These are phyloP conservation scores for Sporobolomyces roseus DNA, from an alignment of 768 basidiomycete genomes.

Conservation along the genomic window DNA sequence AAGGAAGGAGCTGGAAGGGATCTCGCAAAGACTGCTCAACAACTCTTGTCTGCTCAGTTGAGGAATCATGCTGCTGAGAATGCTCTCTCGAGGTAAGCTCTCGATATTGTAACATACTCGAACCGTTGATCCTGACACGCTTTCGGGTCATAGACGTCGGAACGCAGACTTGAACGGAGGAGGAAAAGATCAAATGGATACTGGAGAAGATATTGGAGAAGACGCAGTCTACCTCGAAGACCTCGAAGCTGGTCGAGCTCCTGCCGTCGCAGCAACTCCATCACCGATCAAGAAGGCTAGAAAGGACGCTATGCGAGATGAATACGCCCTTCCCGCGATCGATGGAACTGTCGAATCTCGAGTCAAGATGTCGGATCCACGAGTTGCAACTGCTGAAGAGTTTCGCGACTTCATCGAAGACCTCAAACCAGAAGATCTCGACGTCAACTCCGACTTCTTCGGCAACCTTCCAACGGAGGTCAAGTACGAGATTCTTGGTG, in stretches of 20 bases:
- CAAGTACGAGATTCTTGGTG: constrained; percentile 97
- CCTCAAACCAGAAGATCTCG: constrained; percentile 92
- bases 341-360: constrained; percentile 59
- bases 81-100: constrained; percentile 48
- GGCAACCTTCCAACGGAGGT: constrained; percentile 89
- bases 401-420: constrained; percentile 88
- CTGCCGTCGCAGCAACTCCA: constrained; percentile 53
- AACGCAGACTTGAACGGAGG: constrained; percentile 50
- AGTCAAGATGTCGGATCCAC: constrained; percentile 75
- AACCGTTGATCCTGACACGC: not conserved
- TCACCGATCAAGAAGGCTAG: constrained; percentile 39
- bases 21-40: constrained; percentile 82
- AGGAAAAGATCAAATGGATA: constrained; percentile 52
- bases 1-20: constrained; percentile 83
- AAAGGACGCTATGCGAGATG: constrained; percentile 59
- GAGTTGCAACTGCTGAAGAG: constrained; percentile 94
- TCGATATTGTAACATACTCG: not conserved
- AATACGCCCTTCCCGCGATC: constrained; percentile 84
- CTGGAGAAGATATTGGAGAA: constrained; percentile 61
- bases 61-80: constrained; percentile 78
- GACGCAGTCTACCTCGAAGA: constrained; percentile 86
- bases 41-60: constrained; percentile 87
- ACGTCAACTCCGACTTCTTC: constrained; percentile 83
- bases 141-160: not conserved
- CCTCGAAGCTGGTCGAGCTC: constrained; percentile 52